Base-by-base conservation (phyloP, 2,329 filamentous ascomycete species). In the Knufia fluminis region DNA sequence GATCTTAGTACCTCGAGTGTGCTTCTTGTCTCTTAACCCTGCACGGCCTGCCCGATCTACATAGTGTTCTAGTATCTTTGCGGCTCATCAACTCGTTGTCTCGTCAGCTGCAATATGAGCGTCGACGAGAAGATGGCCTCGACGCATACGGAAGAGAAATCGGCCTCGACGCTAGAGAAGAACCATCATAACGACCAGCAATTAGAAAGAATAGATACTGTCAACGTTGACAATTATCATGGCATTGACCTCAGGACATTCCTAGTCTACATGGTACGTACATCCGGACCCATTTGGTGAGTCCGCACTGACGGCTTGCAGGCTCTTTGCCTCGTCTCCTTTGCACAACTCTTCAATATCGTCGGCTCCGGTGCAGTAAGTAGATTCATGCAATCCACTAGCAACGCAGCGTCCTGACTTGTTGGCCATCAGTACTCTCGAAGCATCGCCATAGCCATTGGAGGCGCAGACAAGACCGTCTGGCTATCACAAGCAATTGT, bases 401-500 rank as follows among this genome's bases (percentile, higher is more conserved):
- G 12, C 4, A 17, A 33, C 6, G 4, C n/a, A 12, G 26, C 10
- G 14, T 33, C 8, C 43, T 46, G 26, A 35, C 10, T 19, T 14
- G 33, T 17, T 36, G 6, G 16, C 26, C 3, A 6, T 31, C 4
- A 50, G 48, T 50, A 19, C 20, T 19, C 48, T n/a, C 26, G 39
- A 36, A 45, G 38, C 28, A 46, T 55, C 19, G 51, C 51, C 26
- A 17, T 51, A 38, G 48, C 46, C n/a, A 51, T 55, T 23, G 53
- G 53, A 14, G 53, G 53, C 14, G 17, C 41, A 8, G 35, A 32
- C 7, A 20, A 53, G 12, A 45, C 45, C 26, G 46, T 52, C 28
- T 55, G 53, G 53, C 45, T 52, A 43, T 50, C 50, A 35, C 39
- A 51, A 40, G 48, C 46, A 12, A 46, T 53, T 28, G 49, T 53